Conservation (phyloP, 202 grass and related monocot species). For the Saccharum hybrid region DNA sequence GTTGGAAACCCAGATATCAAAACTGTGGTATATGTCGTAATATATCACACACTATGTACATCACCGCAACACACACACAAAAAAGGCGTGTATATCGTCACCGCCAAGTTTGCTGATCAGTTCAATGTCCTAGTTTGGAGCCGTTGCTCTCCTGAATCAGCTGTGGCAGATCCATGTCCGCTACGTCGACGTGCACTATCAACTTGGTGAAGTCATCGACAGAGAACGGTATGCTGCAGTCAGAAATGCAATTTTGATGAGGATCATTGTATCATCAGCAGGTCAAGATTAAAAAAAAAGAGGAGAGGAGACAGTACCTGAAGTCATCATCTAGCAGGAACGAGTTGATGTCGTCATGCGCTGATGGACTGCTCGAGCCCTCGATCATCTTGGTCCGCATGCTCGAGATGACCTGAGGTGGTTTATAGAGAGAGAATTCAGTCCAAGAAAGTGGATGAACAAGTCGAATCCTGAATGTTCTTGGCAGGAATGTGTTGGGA, state of each 20-base stretch:
- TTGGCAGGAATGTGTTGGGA: background rate
- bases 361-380: slow-evolving; percentile 45
- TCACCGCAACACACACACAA: background rate
- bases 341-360: slow-evolving; percentile 66
- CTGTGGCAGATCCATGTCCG: slow-evolving; percentile 54
- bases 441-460: background rate
- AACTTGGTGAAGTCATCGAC: slow-evolving; percentile 64
- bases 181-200: slow-evolving; percentile 47
- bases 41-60: slow-evolving; percentile 44
- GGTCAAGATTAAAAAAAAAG: background rate
- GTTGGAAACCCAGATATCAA: slow-evolving; percentile 36
- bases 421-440: slow-evolving; percentile 8
- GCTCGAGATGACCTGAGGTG: slow-evolving; percentile 53
- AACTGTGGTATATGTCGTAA: slow-evolving; percentile 39
- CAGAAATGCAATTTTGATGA: background rate
- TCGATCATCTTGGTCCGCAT: slow-evolving; percentile 57
- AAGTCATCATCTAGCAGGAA: slow-evolving; percentile 75
- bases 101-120: background rate
- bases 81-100: background rate
- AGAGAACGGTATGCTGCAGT: slow-evolving; percentile 66
- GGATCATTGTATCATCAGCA: slow-evolving; percentile 5
- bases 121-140: slow-evolving; percentile 33
- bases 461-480: background rate
- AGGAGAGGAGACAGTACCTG: slow-evolving; percentile 36
- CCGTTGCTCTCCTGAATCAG: slow-evolving; percentile 53